Base-by-base conservation (phyloP, 2,329 filamentous ascomycete genomes). In the Penicillium sp. region DNA sequence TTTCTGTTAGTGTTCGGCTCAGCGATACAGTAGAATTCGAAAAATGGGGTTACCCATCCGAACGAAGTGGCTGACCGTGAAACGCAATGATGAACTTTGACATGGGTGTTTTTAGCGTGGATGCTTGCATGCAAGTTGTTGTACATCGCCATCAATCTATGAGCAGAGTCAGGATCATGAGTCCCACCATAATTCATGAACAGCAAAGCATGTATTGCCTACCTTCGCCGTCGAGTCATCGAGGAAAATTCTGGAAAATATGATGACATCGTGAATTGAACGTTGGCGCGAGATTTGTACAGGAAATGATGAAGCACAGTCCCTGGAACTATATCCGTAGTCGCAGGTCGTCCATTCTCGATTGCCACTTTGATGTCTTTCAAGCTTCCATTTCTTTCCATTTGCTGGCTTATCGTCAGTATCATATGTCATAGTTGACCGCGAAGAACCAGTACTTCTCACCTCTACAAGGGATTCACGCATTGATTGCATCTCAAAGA, bases 11-110 rank as follows among this genome's bases (percentile, higher is more conserved):
- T 81, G 19, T 75, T 87, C 2, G 90, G 89, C 0, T 90, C 89
- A 16, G 92, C 91, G n/a, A 99, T 86, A 66, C 91, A 95, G 75
- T 97, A 99, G 57, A 99, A 84, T 71, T 99, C 94, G 67, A 97
- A 97, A 1, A 88, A 75, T 0, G 91, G 90, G 4, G 93, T 97
- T 43, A 89, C 84, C 94, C 94, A 99, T 2, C 90, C 93, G 32
- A 99, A 79, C 0, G 89, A 88, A 9, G 90, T 90, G 14, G 86
- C 84, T 45, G 91, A 87, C n/a, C 84, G 82, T 43, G 84, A 85
- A 36, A 90, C 84, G 59, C 83, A 85, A 70, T 97, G 91, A 58
- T 96, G 81, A 2, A 97, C 88, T 73, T 94, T 96, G 53, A 96
- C 81, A 60, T 92, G 87, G 2, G 90, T 85, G 62, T 92, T 87